Evolutionary conservation across 208 protist species (phyloP), one percentile per base, ranked within the genome.

Genomic region (Vickermania ingenoplastis): DNA sequence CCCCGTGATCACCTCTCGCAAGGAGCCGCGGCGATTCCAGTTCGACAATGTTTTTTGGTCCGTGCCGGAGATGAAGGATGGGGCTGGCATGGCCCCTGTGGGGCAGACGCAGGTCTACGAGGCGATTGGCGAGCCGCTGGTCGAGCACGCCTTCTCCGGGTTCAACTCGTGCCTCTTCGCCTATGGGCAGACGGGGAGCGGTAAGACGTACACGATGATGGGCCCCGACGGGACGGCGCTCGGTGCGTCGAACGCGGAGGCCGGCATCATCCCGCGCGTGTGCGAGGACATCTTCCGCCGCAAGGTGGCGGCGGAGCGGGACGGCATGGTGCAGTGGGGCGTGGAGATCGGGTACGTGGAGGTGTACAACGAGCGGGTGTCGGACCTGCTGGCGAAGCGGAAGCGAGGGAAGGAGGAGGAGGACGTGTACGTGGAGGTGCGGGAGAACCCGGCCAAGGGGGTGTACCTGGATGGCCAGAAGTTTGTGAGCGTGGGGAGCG

Each of bases 301-400:
- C 26, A 69, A 77, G n/a, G 75, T 25, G 50, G 50, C 11, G 24
- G 24, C 13, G 50, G 21, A 41, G 50, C 50, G 50, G 50, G 78
- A 91, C 49, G 75, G 80, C 54, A 49, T 52, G 24, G 67, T 88
- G 13, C 68, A 77, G 17, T 82, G 72, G 60, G 82, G 67, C 21
- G 87, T 92, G 0, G 78, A 91, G 70, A 63, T 77, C 25, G 83
- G 76, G 57, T 94, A 94, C 49, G 65, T 93, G 17, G 89, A 95
- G 67, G 91, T 95, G 57, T 97, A 95, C 73, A 91, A 85, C 65
- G 89, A 95, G 61, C 75, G 81, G 53, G 87, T 95, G 21, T 72
- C 67, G 17, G 86, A 94, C 58, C 64, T 96, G 28, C 67, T 96
- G 55, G 25, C 3, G 36, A 24, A 7, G 14, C 60, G 1, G 28